A percentile compares a stretch with the other conserved stretches of the same genome.
Conservation (phyloP, 495 filamentous ascomycete genomes). For the Podospora conica region DNA sequence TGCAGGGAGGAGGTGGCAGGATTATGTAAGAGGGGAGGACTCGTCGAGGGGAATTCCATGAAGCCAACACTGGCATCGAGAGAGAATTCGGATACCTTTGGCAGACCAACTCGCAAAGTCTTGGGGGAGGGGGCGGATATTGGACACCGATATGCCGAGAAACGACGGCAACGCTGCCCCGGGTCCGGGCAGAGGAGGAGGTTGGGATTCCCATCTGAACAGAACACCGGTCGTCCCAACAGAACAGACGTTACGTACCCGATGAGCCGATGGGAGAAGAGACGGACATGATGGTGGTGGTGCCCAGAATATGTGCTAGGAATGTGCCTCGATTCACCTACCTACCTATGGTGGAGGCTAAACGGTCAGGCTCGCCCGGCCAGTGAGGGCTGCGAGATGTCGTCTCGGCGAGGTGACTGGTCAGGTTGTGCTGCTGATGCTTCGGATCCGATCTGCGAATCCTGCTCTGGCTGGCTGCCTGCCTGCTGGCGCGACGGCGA, state of each 20-base stretch:
- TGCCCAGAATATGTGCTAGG: not conserved
- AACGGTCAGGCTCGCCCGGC: constrained; percentile 10
- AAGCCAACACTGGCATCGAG: not conserved
- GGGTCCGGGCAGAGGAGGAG: not conserved
- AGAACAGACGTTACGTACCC: not conserved
- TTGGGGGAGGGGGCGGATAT: not conserved
- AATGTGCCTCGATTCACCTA: constrained; percentile 3
- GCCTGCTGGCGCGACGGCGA: constrained; percentile 3
- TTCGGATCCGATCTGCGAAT: constrained; percentile 7
- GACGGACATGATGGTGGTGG: not conserved
- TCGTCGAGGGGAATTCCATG: not conserved
- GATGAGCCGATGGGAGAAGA: not conserved
- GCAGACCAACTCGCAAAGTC: not conserved
- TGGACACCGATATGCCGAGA: not conserved
- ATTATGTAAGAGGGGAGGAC: not conserved
- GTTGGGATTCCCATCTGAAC: not conserved
- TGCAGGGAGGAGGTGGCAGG: no score
- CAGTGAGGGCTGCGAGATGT: constrained; percentile 12
- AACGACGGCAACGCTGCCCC: not conserved
- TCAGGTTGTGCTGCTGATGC: not conserved
- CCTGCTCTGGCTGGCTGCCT: constrained; percentile 5
- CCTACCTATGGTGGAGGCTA: constrained; percentile 9
- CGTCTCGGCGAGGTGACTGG: constrained; percentile 5
- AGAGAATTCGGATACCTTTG: not conserved
- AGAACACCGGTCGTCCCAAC: not conserved